These are phyloP conservation scores for Aspergillus vadensis DNA, from an alignment of 2,329 filamentous ascomycete genomes.

Conservation along the genomic window DNA sequence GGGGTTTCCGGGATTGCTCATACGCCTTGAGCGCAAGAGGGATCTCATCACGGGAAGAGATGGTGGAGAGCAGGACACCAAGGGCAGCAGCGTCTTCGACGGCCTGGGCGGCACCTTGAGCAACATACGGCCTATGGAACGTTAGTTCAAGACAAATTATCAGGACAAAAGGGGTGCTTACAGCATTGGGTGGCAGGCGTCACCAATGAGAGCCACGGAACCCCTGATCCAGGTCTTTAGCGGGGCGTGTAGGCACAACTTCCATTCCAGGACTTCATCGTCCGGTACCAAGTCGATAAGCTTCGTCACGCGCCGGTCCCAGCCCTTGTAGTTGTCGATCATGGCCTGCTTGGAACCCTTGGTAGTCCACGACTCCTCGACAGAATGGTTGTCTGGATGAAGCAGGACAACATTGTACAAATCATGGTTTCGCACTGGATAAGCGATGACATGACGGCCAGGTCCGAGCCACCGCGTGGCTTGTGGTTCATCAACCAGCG, in stretches of 20 bases:
- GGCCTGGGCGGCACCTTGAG: slow-evolving; percentile 52
- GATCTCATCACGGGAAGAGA: slow-evolving; percentile 35
- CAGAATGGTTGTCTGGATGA: slow-evolving; percentile 64
- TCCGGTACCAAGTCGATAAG: slow-evolving; percentile 64
- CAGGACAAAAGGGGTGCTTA: slow-evolving; percentile 21
- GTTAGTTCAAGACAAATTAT: background rate
- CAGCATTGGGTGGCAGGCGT: slow-evolving; percentile 51
- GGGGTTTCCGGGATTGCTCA: slow-evolving; percentile 41
- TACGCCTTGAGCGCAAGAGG: slow-evolving; percentile 40
- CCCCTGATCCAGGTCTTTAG: slow-evolving; percentile 39
- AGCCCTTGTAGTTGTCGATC: slow-evolving; percentile 63
- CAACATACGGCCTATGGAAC: slow-evolving; percentile 34
- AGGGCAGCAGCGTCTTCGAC: slow-evolving; percentile 46
- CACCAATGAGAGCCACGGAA: slow-evolving; percentile 44
- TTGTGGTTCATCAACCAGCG: slow-evolving; percentile 66
- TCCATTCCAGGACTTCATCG: slow-evolving; percentile 46
- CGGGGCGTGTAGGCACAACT: slow-evolving; percentile 37
- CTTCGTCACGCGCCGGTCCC: slow-evolving; percentile 60
- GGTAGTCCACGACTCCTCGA: slow-evolving; percentile 65
- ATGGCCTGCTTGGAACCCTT: slow-evolving; percentile 62
- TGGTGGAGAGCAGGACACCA: slow-evolving; percentile 36
- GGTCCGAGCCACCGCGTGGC: slow-evolving; percentile 77
- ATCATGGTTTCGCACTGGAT: slow-evolving; percentile 68
- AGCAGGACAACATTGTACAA: slow-evolving; percentile 67
- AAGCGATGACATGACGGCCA: slow-evolving; percentile 75